Evolutionary conservation across 1,284 basidiomycete genomes (phyloP), one percentile per base, ranked within the genome.

Genomic region (Ustilago trichophora): DNA sequence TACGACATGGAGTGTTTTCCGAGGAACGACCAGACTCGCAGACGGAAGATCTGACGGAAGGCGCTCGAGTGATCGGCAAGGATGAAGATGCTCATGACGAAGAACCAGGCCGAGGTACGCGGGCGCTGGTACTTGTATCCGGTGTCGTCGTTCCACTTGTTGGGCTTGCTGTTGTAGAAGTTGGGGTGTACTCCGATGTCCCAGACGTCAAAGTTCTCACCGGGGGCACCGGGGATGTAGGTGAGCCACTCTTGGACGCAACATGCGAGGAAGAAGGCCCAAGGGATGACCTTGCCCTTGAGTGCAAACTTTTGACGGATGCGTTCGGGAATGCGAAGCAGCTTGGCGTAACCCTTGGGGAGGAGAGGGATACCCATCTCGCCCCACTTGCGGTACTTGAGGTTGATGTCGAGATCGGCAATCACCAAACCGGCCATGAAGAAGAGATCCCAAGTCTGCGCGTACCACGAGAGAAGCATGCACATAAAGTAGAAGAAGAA

Each of bases 401-500:
- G 54, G 33, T 64, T 65, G 53, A 64, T 65, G 44, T 77, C 75
- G 24, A 72, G 53, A 48, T 77, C 75, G 40, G 73, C 73, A 41
- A 77, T 59, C n/a, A 73, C 66, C 6, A 77, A 41, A 45, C 75
- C 75, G 6, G 71, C 52, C 56, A 77, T 73, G 54, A 77, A 75
- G 57, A 72, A 77, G 42, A 73, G 45, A 48, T 73, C 75, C 65
- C 64, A 77, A 25, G 63, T 66, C 60, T 72, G 58, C 12, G 71
- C 71, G 40, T 72, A 77, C 75, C 75, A 77, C 13, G 57, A 58
- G 12, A 75, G 43, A n/a, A 55, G 13, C 38, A 75, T 53, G 47
- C 73, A 75, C 26, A 56, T 24, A 12, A 42, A 32, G 63, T 77
- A 77, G 57, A 75, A 77, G 29, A 44, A 47, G 52, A 55, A 75